phyloP scores from a whole-genome alignment of 768 basidiomycete genomes.

The Sporobolomyces roseus region DNA sequence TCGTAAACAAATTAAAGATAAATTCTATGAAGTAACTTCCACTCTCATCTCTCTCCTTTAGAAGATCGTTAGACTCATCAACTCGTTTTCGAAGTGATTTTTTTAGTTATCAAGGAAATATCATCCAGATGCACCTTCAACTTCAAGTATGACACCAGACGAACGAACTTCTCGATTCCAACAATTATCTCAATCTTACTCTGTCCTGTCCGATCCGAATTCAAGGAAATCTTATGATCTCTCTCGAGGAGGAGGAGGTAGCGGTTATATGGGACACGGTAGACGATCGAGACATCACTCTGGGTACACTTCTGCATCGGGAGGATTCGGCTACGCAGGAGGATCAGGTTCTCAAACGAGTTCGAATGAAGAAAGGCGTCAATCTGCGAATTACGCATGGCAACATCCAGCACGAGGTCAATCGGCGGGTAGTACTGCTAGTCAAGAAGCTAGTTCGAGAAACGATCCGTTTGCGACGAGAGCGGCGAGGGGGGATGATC shows the following conservation, averaged over 20 bases:
- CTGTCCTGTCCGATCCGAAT: conserved; percentile 33
- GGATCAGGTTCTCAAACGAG: conserved; percentile 3
- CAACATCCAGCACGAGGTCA: conserved; percentile 24
- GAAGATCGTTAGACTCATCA: too few species aligned
- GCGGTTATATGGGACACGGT: background rate
- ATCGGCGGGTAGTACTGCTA: background rate
- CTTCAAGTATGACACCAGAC: conserved; percentile 32
- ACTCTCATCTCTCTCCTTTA: background rate
- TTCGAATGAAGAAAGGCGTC: conserved; percentile 33
- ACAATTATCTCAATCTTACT: conserved; percentile 34
- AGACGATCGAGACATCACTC: conserved; percentile 3
- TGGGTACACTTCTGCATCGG: conserved; percentile 21
- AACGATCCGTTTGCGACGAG: conserved; percentile 25
- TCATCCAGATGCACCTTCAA: conserved; percentile 39
- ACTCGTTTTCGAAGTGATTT: too few species aligned
- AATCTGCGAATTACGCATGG: conserved; percentile 40
- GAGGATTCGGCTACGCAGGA: conserved; percentile 23
- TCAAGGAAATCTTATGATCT: conserved; percentile 32
- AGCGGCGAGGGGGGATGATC: conserved; percentile 10
- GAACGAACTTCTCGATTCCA: conserved; percentile 31
- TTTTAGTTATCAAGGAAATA: conserved; percentile 35
- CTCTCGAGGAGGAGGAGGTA: conserved; percentile 11
- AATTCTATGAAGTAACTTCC: conserved; percentile 37
- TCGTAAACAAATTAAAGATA: conserved; percentile 31
- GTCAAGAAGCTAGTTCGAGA: conserved; percentile 2